phyloP scores from a whole-genome alignment of 768 basidiomycete species.

The Kwoniella sp. region DNA sequence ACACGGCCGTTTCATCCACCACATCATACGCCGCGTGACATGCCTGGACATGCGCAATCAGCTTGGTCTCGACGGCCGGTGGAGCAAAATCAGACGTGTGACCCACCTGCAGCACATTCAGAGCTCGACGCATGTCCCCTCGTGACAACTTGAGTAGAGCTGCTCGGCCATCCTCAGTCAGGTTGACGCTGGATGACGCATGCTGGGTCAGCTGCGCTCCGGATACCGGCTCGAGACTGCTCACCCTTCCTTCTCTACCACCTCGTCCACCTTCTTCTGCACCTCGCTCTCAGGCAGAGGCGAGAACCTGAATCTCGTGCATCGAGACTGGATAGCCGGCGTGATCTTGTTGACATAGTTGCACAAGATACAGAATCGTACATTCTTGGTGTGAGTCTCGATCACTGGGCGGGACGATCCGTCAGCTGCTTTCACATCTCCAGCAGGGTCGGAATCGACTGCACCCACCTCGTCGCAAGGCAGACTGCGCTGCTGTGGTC shows the following conservation, averaged over 20 bases:
- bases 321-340: slow-evolving; percentile 96
- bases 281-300: slow-evolving; percentile 82
- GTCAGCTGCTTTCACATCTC: not conserved
- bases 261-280: slow-evolving; percentile 69
- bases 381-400: slow-evolving; percentile 97
- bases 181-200: slow-evolving; percentile 61
- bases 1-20: slow-evolving; percentile 83
- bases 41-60: slow-evolving; percentile 53
- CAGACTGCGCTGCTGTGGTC: slow-evolving; percentile 95
- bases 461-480: slow-evolving; percentile 67
- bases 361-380: slow-evolving; percentile 98
- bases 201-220: not conserved
- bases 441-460: not conserved
- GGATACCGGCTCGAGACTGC: slow-evolving; percentile 31
- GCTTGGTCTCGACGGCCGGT: too few species aligned
- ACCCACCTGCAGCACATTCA: slow-evolving; percentile 79
- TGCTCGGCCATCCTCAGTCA: slow-evolving; percentile 78
- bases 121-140: slow-evolving; percentile 94
- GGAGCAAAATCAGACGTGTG: too few species aligned
- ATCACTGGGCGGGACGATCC: slow-evolving; percentile 58
- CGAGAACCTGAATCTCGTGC: slow-evolving; percentile 94
- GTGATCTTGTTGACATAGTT: slow-evolving; percentile 99
- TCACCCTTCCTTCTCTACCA: slow-evolving; percentile 80
- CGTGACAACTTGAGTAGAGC: slow-evolving; percentile 87
- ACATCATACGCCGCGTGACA: slow-evolving; percentile 94